phyloP scores from a whole-genome alignment of 768 basidiomycete species.

The Mycena venus region DNA sequence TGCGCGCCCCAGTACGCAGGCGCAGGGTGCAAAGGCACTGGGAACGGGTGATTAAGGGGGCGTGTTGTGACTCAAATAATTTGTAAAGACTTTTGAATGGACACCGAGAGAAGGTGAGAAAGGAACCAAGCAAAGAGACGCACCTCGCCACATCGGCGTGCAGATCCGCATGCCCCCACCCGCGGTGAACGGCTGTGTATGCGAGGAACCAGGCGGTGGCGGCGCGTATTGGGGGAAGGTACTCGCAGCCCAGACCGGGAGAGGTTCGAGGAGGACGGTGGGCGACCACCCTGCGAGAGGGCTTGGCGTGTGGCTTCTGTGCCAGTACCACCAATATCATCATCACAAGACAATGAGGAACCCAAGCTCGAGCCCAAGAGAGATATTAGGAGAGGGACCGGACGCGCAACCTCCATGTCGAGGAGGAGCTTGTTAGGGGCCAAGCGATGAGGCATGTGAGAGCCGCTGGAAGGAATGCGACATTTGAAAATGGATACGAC shows the following conservation, averaged over 20 bases:
- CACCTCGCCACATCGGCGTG: no score
- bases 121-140: no score
- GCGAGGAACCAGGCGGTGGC: background rate
- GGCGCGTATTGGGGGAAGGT: background rate
- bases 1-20: no score
- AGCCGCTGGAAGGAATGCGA: slow-evolving; percentile 67
- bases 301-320: slow-evolving; percentile 71
- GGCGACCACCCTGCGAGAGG: slow-evolving; percentile 80
- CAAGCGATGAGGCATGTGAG: slow-evolving; percentile 88
- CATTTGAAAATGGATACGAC: slow-evolving; percentile 43
- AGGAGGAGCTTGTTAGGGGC: slow-evolving; percentile 56
- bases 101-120: no score
- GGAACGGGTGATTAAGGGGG: no score
- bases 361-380: no score
- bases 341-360: background rate
- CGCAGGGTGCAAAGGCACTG: no score
- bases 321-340: background rate
- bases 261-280: slow-evolving; percentile 84
- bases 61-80: no score
- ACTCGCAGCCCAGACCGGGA: slow-evolving; percentile 76
- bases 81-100: no score
- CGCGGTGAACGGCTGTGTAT: no score
- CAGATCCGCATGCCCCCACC: no score
- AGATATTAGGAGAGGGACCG: no score
- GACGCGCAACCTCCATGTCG: background rate